A percentile compares a stretch with the other conserved stretches of the same genome.
Conservation (phyloP, 2,329 filamentous ascomycete genomes). For the Uncinocarpus reesii region DNA sequence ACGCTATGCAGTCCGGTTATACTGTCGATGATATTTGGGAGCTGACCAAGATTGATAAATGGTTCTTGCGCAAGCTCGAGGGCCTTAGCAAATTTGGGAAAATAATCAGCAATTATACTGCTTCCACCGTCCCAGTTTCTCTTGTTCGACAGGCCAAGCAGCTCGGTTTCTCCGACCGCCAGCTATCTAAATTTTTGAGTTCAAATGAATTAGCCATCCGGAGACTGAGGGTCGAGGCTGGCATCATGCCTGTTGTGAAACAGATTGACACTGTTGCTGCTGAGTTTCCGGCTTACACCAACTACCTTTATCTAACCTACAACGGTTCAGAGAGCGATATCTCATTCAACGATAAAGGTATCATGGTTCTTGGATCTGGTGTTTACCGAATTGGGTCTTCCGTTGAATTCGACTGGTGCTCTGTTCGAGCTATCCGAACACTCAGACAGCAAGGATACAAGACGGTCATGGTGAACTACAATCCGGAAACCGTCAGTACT, state of each 20-base stretch:
- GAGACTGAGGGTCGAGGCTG: slow-evolving; percentile 69
- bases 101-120: slow-evolving; percentile 58
- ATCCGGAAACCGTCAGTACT: slow-evolving; percentile 79
- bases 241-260: slow-evolving; percentile 83
- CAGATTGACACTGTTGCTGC: slow-evolving; percentile 98
- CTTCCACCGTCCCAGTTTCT: slow-evolving; percentile 53
- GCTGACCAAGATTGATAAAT: slow-evolving; percentile 96
- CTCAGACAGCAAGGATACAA: slow-evolving; percentile 75
- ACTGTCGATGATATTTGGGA: slow-evolving; percentile 96
- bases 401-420: slow-evolving; percentile 99
- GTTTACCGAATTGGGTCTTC: slow-evolving; percentile 96
- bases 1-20: slow-evolving; percentile 92
- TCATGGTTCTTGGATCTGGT: slow-evolving; percentile 93
- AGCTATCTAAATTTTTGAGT: slow-evolving; percentile 86
- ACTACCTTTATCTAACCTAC: slow-evolving; percentile 95
- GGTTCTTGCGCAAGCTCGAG: slow-evolving; percentile 91
- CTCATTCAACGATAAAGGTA: slow-evolving; percentile 72
- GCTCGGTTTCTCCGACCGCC: slow-evolving; percentile 86
- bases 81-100: slow-evolving; percentile 81
- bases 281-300: slow-evolving; percentile 88
- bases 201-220: slow-evolving; percentile 89
- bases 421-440: slow-evolving; percentile 84
- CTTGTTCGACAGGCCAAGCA: slow-evolving; percentile 78
- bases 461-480: slow-evolving; percentile 93
- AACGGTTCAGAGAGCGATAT: slow-evolving; percentile 82